Base-by-base conservation (phyloP, 176 grass and related monocot genomes). In the Oryza officinalis region DNA sequence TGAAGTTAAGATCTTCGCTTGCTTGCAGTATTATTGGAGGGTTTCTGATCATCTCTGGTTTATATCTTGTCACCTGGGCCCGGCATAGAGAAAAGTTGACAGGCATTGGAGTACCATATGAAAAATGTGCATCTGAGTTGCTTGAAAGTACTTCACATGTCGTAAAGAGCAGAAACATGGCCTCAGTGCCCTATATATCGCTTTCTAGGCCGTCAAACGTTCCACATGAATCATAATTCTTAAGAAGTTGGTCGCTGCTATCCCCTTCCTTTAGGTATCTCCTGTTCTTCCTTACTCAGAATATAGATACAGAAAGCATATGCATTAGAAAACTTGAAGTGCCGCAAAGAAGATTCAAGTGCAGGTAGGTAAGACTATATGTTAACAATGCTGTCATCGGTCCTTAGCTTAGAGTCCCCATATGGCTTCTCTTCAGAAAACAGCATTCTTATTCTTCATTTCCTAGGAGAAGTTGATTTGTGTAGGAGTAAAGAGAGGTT, bases 51-150 rank as follows among this genome's bases (percentile, higher is more conserved):
- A 76, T 97, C 71, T 78, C 63, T 80, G 94, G 94, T 82, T 85
- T 97, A 82, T 97, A 97, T 64, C 80, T 97, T 78, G 94, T 97
- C 63, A 94, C 92, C 40, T 97, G 94, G 94, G 92, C 92, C 10
- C 82, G 92, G 18, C 79, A 88, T 88, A 87, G 54, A 85, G 94
- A 97, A 82, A 86, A 85, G 70, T 27, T 71, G 38, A 54, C 54
- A 50, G 35, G 61, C 52, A 72, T 27, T 54, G 85, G 71, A 54
- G 44, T 79, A 52, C 20, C 86, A 37, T 90, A 87, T 87, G 68
- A 65, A 37, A 93, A 83, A 87, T 89, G 80, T 35, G 31, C 74
- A 83, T 70, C 75, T 10, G 91, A 91, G 41, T 68, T 38, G 13
- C 64, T 23, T 2, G 88, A 93, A 46, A 45, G 75, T 67, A 20